Evolutionary conservation across 1,284 basidiomycete genomes (phyloP).

Genomic region (Xanthoconium separans): DNA sequence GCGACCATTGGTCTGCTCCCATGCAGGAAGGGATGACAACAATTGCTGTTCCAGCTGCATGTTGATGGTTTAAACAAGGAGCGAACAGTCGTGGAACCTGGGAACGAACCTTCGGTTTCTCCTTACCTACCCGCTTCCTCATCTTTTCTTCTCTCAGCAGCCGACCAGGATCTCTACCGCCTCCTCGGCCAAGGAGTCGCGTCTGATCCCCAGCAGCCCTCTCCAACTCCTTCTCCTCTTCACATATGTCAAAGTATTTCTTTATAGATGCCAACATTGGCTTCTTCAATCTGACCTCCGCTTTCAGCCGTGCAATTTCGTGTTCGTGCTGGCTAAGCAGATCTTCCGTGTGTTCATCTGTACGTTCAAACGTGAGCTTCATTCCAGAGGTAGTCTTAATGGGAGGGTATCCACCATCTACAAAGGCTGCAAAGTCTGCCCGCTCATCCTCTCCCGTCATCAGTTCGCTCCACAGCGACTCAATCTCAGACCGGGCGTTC

Average conservation of each 20-base stretch:
- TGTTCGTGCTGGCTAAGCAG: constrained; percentile 86
- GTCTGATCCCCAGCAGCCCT: constrained; percentile 78
- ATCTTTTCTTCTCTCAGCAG: constrained; percentile 95
- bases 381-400: neutral
- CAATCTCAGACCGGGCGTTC: constrained; percentile 82
- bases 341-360: constrained; percentile 89
- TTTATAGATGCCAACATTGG: constrained; percentile 76
- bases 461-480: constrained; percentile 81
- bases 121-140: constrained; percentile 91
- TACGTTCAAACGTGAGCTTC: constrained; percentile 1
- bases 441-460: constrained; percentile 85
- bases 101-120: constrained; percentile 84
- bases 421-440: constrained; percentile 77
- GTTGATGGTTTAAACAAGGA: constrained; percentile 3
- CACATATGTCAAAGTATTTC: constrained; percentile 91
- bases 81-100: constrained; percentile 1
- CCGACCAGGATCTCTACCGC: constrained; percentile 65
- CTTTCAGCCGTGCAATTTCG: constrained; percentile 78
- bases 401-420: constrained; percentile 59
- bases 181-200: constrained; percentile 74
- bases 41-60: constrained; percentile 86
- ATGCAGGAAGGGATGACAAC: constrained; percentile 73
- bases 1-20: constrained; percentile 81
- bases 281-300: constrained; percentile 77
- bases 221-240: constrained; percentile 87